Evolutionary conservation across 305 asterid genomes (phyloP), one percentile per base, ranked within the genome.

Genomic region (Fraxinus ornus): DNA sequence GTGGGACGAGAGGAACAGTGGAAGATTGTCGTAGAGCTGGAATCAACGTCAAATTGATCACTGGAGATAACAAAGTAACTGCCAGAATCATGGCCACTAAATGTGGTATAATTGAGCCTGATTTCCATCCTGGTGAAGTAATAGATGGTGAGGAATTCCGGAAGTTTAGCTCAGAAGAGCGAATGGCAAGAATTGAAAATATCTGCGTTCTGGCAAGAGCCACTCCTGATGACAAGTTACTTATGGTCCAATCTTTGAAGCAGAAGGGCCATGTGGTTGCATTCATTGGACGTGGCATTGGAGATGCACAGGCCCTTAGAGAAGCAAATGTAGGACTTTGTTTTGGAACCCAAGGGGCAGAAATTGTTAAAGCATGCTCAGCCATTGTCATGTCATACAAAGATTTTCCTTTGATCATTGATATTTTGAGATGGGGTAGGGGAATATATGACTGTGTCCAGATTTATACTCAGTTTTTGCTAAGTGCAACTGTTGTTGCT

Each of bases 21-120:
- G 88, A 90, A 78, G 92, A 85, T 37, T 93, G 97, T 36, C 94
- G 88, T 55, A 68, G 83, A 24, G 95, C 95, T 0, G 97, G 97
- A 0, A 96, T 93, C 76, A 79, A 60, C 3, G 86, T 93, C 75
- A 91, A 89, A 86, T 88, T 93, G 97, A 91, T 94, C 84, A 94
- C 98, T 0, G 98, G 98, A 0, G 98, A 94, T 90, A 92, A 92
- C 7, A 83, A 90, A 4, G 91, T 91, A 89, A 94, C 98, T 3
- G 97, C 98, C 57, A 90, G 66, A 75, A 95, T 97, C 28, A 92
- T 94, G 74, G 98, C 97, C 12, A 82, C 89, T 0, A 94, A 92
- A 78, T 94, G 95, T 68, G 95, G 98, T 19, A 94, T 94, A 32
- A 91, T 92, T 6, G 47, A 13, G 49, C 76, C 82, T 2, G n/a